Conservation (phyloP, 2,329 filamentous ascomycete genomes). For the Ambrosiella cleistominuta region DNA sequence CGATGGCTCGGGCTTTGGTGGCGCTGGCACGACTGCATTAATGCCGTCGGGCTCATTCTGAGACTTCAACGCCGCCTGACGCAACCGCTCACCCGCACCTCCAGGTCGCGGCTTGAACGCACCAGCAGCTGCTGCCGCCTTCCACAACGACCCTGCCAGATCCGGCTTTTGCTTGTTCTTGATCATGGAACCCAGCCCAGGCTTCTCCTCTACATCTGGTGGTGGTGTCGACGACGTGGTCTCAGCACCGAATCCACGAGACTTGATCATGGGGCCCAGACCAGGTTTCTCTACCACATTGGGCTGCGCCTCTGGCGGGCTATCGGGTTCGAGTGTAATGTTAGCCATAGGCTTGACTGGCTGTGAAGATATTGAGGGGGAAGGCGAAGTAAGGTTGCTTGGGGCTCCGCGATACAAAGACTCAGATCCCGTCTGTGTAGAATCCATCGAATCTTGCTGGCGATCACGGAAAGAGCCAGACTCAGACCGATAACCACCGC, state of each 20-base stretch:
- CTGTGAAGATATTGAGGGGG: constrained; percentile 11
- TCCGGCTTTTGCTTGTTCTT: constrained; percentile 62
- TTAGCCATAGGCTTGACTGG: constrained; percentile 10
- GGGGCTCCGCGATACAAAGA: constrained; percentile 7
- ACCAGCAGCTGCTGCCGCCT: constrained; percentile 49
- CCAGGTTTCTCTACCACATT: constrained; percentile 39
- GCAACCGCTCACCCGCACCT: constrained; percentile 65
- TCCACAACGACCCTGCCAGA: constrained; percentile 59
- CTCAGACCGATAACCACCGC: constrained; percentile 11
- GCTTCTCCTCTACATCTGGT: constrained; percentile 32
- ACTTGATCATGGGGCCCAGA: constrained; percentile 79
- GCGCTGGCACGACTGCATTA: constrained; percentile 70
- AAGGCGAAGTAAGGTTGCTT: constrained; percentile 13
- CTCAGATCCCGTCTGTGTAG: constrained; percentile 7
- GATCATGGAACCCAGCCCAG: constrained; percentile 80
- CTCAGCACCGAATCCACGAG: constrained; percentile 37
- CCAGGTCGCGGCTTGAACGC: constrained; percentile 75
- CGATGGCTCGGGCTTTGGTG: constrained; percentile 28
- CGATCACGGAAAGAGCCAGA: constrained; percentile 14
- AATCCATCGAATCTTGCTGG: constrained; percentile 13
- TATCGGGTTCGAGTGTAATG: constrained; percentile 16
- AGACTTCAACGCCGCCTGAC: constrained; percentile 40
- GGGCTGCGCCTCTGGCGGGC: constrained; percentile 8
- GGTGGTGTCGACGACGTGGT: constrained; percentile 4
- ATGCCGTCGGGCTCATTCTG: constrained; percentile 70